A percentile compares a stretch with the other conserved stretches of the same genome.
Evolutionary conservation across 2,329 filamentous ascomycete genomes (phyloP).

Genomic region (Paecilomyces dactylethromorphus): DNA sequence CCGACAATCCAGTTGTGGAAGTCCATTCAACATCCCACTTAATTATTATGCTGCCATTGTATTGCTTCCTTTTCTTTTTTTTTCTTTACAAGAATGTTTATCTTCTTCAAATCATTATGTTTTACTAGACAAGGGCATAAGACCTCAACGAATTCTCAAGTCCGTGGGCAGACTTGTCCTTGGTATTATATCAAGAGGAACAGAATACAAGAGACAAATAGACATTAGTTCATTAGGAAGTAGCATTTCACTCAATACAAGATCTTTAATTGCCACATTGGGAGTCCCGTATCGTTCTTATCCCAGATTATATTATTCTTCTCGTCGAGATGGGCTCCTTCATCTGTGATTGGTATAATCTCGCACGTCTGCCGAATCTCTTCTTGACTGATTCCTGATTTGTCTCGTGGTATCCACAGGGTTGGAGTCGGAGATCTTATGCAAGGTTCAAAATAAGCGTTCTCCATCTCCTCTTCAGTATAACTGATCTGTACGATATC

Average conservation of each 20-base stretch:
- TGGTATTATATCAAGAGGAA: too few species aligned
- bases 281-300: conserved; percentile 49
- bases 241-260: conserved; percentile 35
- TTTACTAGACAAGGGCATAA: too few species aligned
- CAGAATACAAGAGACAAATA: too few species aligned
- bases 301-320: conserved; percentile 62
- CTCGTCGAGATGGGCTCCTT: conserved; percentile 62
- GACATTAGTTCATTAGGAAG: background rate
- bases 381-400: conserved; percentile 65
- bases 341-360: conserved; percentile 73
- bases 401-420: conserved; percentile 76
- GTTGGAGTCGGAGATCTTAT: conserved; percentile 56
- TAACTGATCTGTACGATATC: conserved; percentile 54
- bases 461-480: conserved; percentile 51
- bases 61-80: too few species aligned
- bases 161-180: too few species aligned
- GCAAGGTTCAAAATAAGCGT: conserved; percentile 69
- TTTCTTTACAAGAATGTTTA: too few species aligned
- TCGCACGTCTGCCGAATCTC: conserved; percentile 67
- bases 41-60: too few species aligned
- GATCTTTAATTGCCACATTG: conserved; percentile 49
- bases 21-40: too few species aligned
- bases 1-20: too few species aligned
- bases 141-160: too few species aligned
- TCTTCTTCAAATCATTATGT: too few species aligned